phyloP scores from a whole-genome alignment of 352 stramenopile genomes.

The Blastocystis sp. region DNA sequence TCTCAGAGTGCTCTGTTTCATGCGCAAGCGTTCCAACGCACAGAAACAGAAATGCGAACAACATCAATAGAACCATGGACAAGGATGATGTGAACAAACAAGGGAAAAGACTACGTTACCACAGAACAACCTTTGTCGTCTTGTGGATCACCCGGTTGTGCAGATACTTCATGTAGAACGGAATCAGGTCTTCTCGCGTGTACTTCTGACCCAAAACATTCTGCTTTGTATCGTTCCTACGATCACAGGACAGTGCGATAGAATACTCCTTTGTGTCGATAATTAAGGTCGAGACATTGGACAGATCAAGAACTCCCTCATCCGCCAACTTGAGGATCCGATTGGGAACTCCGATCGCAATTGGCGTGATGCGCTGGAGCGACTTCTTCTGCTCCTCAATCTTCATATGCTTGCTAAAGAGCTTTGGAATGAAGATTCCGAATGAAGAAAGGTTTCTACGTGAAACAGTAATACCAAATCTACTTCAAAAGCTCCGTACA shows the following conservation, averaged over 20 bases:
- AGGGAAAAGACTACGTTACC: constrained; percentile 5
- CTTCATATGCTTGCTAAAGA: constrained; percentile 44
- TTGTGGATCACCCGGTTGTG: constrained; percentile 38
- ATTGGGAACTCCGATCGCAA: constrained; percentile 33
- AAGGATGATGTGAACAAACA: constrained; percentile 25
- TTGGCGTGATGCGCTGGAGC: background rate
- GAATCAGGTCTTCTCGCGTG: background rate
- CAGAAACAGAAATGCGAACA: background rate
- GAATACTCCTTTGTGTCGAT: constrained; percentile 37
- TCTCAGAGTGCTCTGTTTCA: background rate
- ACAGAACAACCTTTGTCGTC: constrained; percentile 28
- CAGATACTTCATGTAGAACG: constrained; percentile 20
- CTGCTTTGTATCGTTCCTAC: constrained; percentile 38
- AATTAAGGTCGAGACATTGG: constrained; percentile 11
- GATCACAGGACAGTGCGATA: background rate
- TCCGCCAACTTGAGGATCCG: background rate
- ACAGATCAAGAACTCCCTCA: constrained; percentile 18
- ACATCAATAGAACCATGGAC: background rate
- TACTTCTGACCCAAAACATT: constrained; percentile 42
- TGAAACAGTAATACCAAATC: background rate
- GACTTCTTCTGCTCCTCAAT: constrained; percentile 45
- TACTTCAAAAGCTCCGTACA: constrained; percentile 37
- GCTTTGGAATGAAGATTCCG: constrained; percentile 6
- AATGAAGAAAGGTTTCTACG: background rate
- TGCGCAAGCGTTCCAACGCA: background rate